These are phyloP conservation scores for Drechslerella coelobrocha DNA, from an alignment of 2,329 filamentous ascomycete species.

Conservation along the genomic window DNA sequence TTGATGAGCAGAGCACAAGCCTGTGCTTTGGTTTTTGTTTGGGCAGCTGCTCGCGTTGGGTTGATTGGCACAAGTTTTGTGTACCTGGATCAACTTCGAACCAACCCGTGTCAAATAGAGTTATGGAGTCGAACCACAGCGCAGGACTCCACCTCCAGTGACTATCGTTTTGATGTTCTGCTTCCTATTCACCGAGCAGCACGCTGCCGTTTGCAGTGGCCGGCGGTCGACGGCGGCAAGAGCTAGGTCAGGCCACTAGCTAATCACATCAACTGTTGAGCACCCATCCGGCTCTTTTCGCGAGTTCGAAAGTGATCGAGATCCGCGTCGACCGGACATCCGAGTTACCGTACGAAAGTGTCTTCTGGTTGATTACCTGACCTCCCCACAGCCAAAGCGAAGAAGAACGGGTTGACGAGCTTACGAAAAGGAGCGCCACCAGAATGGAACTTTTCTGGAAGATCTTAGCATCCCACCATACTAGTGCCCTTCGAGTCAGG, in stretches of 20 bases:
- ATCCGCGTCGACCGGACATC: not conserved
- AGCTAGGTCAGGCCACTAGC: conserved; percentile 19
- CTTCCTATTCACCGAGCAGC: not conserved
- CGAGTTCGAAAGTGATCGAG: too few relatives aligned
- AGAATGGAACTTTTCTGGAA: conserved; percentile 51
- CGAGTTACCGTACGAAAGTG: conserved; percentile 3
- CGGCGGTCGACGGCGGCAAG: conserved; percentile 22
- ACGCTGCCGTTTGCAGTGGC: conserved; percentile 2
- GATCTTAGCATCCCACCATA: conserved; percentile 36
- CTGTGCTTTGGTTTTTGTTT: conserved; percentile 7
- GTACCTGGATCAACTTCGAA: conserved; percentile 40
- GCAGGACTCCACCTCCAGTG: not conserved
- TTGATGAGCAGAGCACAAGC: conserved; percentile 14
- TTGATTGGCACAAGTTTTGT: conserved; percentile 32
- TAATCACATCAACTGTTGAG: conserved; percentile 21
- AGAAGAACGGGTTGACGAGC: not conserved
- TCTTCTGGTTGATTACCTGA: not conserved
- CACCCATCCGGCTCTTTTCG: too few relatives aligned
- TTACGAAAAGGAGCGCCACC: conserved; percentile 26
- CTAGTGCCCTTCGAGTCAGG: conserved; percentile 20
- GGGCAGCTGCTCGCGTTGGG: conserved; percentile 11
- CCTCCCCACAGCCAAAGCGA: not conserved
- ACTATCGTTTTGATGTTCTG: not conserved
- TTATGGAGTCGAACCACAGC: conserved; percentile 15
- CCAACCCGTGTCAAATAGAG: conserved; percentile 32